Evolutionary conservation across 164 flowering plant genomes (phyloP).

Genomic region (Magnolia changhungtana): DNA sequence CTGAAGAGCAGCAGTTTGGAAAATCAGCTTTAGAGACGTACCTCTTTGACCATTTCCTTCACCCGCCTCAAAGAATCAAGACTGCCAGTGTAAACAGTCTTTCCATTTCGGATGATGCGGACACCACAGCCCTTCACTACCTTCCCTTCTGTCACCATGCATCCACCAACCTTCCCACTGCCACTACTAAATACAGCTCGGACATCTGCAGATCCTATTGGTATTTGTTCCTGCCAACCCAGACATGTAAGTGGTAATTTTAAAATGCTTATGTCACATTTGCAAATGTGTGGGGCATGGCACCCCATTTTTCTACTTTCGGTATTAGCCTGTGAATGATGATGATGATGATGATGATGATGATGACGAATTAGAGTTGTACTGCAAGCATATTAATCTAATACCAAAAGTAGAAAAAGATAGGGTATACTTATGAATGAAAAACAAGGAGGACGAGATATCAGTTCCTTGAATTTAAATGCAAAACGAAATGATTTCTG

Average conservation of each 20-base stretch:
- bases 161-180: conserved; percentile 94
- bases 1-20: not conserved
- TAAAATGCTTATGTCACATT: not conserved
- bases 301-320: too few relatives aligned
- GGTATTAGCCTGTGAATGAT: not conserved
- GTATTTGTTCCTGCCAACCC: conserved; percentile 60
- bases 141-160: conserved; percentile 89
- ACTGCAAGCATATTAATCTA: not conserved
- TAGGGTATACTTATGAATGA: not conserved
- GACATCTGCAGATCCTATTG: conserved; percentile 79
- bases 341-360: not conserved
- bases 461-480: not conserved
- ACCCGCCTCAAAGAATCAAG: conserved; percentile 78
- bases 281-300: too few relatives aligned
- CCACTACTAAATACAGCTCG: conserved; percentile 85
- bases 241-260: conserved; percentile 8
- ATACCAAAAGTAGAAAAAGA: not conserved
- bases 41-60: conserved; percentile 93
- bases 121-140: conserved; percentile 71
- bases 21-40: conserved; percentile 22
- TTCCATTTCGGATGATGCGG: conserved; percentile 57
- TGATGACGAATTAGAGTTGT: too few relatives aligned
- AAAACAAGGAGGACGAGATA: too few relatives aligned
- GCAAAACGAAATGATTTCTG: not conserved
- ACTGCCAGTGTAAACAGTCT: conserved; percentile 51